These are phyloP conservation scores for Sporothrix sp. DNA, from an alignment of 2,329 filamentous ascomycete genomes.

Conservation along the genomic window DNA sequence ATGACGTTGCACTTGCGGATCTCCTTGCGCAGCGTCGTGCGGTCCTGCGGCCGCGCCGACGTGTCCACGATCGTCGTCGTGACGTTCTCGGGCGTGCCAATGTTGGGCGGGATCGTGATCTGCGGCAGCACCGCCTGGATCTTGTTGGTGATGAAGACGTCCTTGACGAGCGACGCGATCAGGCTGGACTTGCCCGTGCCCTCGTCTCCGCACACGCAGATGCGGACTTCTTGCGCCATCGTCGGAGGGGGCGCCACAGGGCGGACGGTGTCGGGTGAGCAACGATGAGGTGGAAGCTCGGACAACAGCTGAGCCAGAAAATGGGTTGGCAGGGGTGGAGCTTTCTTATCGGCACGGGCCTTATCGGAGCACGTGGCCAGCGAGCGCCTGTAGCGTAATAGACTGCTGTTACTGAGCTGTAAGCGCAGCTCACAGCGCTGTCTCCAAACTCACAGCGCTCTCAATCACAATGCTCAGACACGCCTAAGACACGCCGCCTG, in stretches of 20 bases:
- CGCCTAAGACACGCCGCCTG: too few relatives aligned
- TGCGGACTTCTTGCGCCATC: conserved; percentile 50
- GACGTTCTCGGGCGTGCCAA: conserved; percentile 91
- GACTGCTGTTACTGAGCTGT: too few relatives aligned
- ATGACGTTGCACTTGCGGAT: conserved; percentile 97
- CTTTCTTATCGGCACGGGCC: too few relatives aligned
- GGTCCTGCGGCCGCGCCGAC: conserved; percentile 86
- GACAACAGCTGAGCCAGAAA: conserved; percentile 8
- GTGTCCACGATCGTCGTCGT: conserved; percentile 97
- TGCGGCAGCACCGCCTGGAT: conserved; percentile 91
- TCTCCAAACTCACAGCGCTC: too few relatives aligned
- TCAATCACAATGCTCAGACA: too few relatives aligned
- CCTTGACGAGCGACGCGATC: conserved; percentile 92
- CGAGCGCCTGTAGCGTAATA: not conserved
- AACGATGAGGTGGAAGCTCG: not conserved
- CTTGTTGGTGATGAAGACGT: conserved; percentile 90
- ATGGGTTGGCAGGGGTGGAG: conserved; percentile 8
- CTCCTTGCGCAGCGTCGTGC: conserved; percentile 81
- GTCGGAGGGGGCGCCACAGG: not conserved
- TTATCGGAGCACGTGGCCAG: not conserved
- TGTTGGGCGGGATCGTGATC: conserved; percentile 87
- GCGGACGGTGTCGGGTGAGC: not conserved
- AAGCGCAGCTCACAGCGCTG: too few relatives aligned
- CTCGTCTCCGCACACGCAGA: conserved; percentile 95
- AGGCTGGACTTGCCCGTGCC: conserved; percentile 88